Conservation (phyloP, 345 rosid genomes). For the Isatis tinctoria region DNA sequence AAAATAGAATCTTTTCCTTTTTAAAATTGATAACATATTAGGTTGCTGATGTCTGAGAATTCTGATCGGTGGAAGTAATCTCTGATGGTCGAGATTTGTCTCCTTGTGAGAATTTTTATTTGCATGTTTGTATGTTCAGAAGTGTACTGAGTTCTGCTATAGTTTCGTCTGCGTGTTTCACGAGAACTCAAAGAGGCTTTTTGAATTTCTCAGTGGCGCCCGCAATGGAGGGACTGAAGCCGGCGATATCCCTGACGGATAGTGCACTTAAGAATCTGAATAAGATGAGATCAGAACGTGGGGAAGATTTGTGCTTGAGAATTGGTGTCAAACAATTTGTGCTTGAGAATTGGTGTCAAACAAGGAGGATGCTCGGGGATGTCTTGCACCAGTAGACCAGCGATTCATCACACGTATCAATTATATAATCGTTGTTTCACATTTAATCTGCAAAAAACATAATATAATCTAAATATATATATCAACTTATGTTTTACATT, state of each 20-base stretch:
- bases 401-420: background rate
- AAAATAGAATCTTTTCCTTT: background rate
- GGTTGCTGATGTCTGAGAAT: background rate
- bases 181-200: background rate
- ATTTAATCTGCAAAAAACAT: background rate
- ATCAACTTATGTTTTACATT: background rate
- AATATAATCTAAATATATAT: background rate
- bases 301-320: conserved; percentile 78
- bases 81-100: background rate
- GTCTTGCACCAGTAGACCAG: conserved; percentile 59
- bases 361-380: conserved; percentile 98
- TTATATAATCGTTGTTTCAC: background rate
- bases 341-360: no score
- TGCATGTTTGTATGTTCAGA: background rate
- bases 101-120: background rate
- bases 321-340: conserved; percentile 91
- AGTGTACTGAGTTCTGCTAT: background rate
- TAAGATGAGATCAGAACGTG: conserved; percentile 69
- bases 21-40: background rate
- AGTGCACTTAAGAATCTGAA: conserved; percentile 72
- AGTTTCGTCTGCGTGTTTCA: background rate
- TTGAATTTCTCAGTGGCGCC: conserved; percentile 37
- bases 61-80: background rate
- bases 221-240: conserved; percentile 52
- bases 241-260: conserved; percentile 77